Base-by-base conservation (phyloP, 345 rosid genomes). In the Salix dunnii region DNA sequence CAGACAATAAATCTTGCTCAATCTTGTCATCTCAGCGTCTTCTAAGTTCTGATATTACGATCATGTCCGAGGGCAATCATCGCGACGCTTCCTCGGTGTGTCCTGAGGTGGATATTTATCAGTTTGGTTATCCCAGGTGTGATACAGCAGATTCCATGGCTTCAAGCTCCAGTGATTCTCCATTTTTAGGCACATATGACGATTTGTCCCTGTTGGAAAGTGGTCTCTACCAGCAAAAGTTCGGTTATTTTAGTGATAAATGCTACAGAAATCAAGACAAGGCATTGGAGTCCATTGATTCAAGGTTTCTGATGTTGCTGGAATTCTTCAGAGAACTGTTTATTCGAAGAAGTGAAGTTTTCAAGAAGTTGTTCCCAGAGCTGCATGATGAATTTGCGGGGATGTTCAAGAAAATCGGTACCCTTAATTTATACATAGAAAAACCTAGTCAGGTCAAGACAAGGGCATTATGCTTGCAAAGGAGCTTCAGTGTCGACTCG, bases 401-500 rank as follows among this genome's bases (percentile, higher is more conserved):
- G 64, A 35, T 80, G 36, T 77, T 63, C 8, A 73, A 73, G 78
- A 81, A 71, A 69, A 36, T 78, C 14, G 76, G 74, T 30, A 58
- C 2, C 46, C 1, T 23, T 9, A 12, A 21, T 67, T 28, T 68
- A 7, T 31, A 30, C 3, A 6, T 14, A 7, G 53, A 2, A 66
- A 73, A 58, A 38, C 61, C 72, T 3, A 13, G n/a, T 18, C 51
- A 2, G 1, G n/a, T 55, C 18, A 69, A 16, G 9, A 48, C 25
- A n/a, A 35, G 30, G 35, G 43, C 67, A 2, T 16, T 42, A 10
- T 42, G 46, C 46, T 42, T 86, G 84, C 73, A 35, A 40, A 79
- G 91, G 76, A 88, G 87, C 66, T 60, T 71, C 53, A 88, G 91
- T 64, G 80, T 82, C 40, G 89, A 85, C 14, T 86, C 87, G 2